Base-by-base conservation (phyloP, 1,284 basidiomycete genomes). In the Rhodotorula sp. region DNA sequence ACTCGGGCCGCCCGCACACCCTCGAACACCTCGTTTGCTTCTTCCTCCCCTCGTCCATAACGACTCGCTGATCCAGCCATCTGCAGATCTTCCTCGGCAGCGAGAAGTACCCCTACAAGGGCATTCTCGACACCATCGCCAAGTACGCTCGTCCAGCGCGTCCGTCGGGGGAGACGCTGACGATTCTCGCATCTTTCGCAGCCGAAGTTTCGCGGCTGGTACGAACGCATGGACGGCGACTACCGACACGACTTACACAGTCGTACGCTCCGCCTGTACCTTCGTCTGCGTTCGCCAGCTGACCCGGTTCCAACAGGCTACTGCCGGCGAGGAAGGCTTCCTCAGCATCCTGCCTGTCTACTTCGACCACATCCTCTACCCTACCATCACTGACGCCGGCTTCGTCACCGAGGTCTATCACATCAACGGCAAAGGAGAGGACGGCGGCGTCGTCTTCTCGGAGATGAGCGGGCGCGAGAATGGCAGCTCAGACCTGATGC, bases 391-490 rank as follows among this genome's bases (percentile, higher is more conserved):
- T 11, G 86, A 92, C 72, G 87, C 90, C 62, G 92, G 92, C 56
- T 98, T 93, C 76, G 85, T 91, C 20, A 99, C 96, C 19, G 95
- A 99, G 83, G 90, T 90, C 59, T 71, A 78, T 67, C 48, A 98
- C 80, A 88, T 98, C 77, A 91, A 98, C 80, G 86, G 86, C 17
- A 87, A 91, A 78, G 95, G 92, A 8, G 88, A 95, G 77, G 88
- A 99, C 78, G 91, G 92, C 17, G 96, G 96, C 57, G 96, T 99
- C 4, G 96, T 66, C 24, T 67, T 78, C 64, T 76, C 77, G 47
- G 81, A 82, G 73, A 99, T 99, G 96, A 95, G 99, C 82, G 96
- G 93, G 1, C 86, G 95, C 59, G 90, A 99, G 82, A 98, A 98
- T 78, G 92, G 90, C 8, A 87, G 90, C 0, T 88, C 87, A 20